Base-by-base conservation (phyloP, 139 green algal genomes). In the Diplosphaera chodatii region DNA sequence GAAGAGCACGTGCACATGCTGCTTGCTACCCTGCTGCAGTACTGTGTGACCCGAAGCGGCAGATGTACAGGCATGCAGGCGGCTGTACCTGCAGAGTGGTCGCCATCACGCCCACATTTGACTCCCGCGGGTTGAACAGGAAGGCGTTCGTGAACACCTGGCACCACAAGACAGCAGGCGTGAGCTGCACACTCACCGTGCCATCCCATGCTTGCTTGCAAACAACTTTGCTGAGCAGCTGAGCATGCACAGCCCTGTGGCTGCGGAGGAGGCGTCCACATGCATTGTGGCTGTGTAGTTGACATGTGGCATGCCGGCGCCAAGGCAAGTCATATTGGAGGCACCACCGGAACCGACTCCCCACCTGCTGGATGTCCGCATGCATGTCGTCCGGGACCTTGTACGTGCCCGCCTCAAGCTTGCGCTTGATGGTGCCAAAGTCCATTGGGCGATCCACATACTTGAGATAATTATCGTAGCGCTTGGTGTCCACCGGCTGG, bases 51-150 rank as follows among this genome's bases (percentile, higher is more conserved):
- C n/a, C n/a, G n/a, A n/a, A n/a, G n/a, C n/a, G n/a, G n/a, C n/a
- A n/a, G n/a, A n/a, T 59, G 10, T 5, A 10, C 25, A 27, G 21
- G 18, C 2, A 23, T 31, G 32, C 4, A 68, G 3, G n/a, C n/a
- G n/a, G n/a, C n/a, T n/a, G n/a, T n/a, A 88, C 85, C 85, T 88
- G 78, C 32, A 94, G 73, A 27, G 79, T 84, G 56, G 82, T 82
- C 1, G 92, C 89, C 91, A 97, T 96, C 23, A 93, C 67, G 74
- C 86, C 71, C 31, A 96, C 91, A 77, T 97, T 92, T 37, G 68
- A 84, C 65, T 81, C 84, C 10, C 84, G 84, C 59, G 84, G 84
- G 74, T 97, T 97, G 83, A 93, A 97, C 15, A 64, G 68, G 64
- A 83, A 84, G 20, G 89, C 90, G 63, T 97, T 97, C 69, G 76